phyloP scores from a whole-genome alignment of 805 yeast species.

The Teunomyces gatunensis region DNA sequence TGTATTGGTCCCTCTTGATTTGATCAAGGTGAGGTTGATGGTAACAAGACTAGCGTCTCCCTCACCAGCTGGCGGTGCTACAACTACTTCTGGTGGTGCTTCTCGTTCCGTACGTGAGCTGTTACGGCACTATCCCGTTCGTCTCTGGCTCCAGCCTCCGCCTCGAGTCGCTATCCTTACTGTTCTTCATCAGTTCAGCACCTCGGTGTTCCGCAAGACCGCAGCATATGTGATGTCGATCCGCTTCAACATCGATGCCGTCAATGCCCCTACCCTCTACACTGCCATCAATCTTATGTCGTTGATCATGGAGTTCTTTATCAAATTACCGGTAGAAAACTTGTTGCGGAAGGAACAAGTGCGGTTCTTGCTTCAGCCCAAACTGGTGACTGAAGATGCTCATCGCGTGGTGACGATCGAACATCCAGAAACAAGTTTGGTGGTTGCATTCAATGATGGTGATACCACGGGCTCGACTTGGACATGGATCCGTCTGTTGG shows the following conservation, averaged over 20 bases:
- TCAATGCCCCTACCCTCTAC: constrained; percentile 58
- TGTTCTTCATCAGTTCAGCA: constrained; percentile 57
- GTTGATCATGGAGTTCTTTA: constrained; percentile 65
- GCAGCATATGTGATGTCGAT: constrained; percentile 64
- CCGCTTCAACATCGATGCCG: constrained; percentile 62
- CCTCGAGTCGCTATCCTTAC: constrained; percentile 42
- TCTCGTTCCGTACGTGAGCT: constrained; percentile 62
- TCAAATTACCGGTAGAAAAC: constrained; percentile 86
- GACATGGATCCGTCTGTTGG: constrained; percentile 25
- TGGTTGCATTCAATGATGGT: constrained; percentile 52
- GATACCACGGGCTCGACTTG: constrained; percentile 32
- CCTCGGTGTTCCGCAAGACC: constrained; percentile 59
- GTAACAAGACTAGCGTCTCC: constrained; percentile 30
- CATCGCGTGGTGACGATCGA: constrained; percentile 39
- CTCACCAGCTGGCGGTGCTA: no score
- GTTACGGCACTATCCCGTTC: constrained; percentile 55
- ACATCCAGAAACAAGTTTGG: constrained; percentile 45
- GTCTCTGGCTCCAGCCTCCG: constrained; percentile 58
- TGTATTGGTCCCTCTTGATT: constrained; percentile 73
- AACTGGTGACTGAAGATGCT: constrained; percentile 34
- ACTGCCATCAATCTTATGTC: constrained; percentile 57
- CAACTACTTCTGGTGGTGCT: no score
- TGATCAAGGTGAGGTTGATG: constrained; percentile 75
- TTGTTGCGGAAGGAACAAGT: constrained; percentile 82
- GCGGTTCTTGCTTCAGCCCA: constrained; percentile 50